Base-by-base conservation (phyloP, 768 basidiomycete species). In the Lentinula boryana region DNA sequence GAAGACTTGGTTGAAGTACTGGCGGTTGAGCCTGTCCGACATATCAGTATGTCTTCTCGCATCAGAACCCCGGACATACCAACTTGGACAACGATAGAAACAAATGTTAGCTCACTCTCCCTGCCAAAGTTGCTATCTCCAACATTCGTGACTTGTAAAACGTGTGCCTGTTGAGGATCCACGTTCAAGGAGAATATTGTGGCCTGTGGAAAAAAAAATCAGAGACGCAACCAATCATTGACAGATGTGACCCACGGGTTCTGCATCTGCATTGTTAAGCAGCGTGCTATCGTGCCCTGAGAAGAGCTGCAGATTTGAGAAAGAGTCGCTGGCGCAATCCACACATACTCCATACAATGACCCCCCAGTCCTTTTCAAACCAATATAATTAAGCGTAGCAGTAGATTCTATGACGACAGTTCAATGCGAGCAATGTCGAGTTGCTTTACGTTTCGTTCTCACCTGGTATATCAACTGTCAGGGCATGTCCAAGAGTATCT, bases 271-370 rank as follows among this genome's bases (percentile, higher is more conserved):
- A 36, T 68, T 61, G 61, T 65, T 62, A 23, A 43, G 44, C 4
- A 67, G 56, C 2, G 64, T 54, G 15, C 65, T 63, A 40, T 70
- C 69, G 38, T 61, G 64, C 32, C 67, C 71, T 50, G 72, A 67
- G 10, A 66, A 63, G 1, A 50, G 9, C n/a, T 60, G 15, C 32
- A 63, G 21, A 32, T 67, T 41, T 53, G 58, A 15, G 62, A 46
- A 31, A 38, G 44, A 58, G 1, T 18, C 54, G 3, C 56, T 56
- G 5, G 18, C 18, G 62, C 72, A 73, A 61, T 74, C 72, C 7
- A 74, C 18, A 48, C 69, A 70, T 6, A 70, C 70, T 35, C 70
- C 69, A 59, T 70, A 75, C 49, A 67, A 33, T 0, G 71, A 69
- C 0, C 69, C 67, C 1, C 64, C 67, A 3, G 68, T 35, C 13